A percentile compares a stretch with the other conserved stretches of the same genome.
phyloP scores from a whole-genome alignment of 164 flowering plant genomes.

The Stephania japonica region DNA sequence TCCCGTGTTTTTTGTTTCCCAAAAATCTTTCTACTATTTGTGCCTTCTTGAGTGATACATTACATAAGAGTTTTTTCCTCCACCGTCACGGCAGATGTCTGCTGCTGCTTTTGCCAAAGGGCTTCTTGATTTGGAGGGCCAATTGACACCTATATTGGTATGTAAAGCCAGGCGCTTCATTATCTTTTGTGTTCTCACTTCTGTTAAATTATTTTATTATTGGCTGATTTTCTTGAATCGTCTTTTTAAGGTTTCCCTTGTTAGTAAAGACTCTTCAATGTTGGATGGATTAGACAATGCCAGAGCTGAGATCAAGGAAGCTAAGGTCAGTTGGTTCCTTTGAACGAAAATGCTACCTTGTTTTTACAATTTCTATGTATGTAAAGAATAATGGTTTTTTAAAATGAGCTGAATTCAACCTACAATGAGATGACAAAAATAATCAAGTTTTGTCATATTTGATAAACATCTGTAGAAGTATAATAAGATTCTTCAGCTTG shows the following conservation, averaged over 20 bases:
- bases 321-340: conserved; percentile 59
- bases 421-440: neutral
- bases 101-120: conserved; percentile 99
- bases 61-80: conserved; percentile 4
- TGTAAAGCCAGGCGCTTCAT: conserved; percentile 18
- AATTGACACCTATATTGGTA: conserved; percentile 91
- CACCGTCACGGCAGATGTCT: conserved; percentile 61
- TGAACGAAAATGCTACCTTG: neutral
- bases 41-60: neutral
- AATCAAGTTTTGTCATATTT: no score
- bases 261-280: conserved; percentile 99
- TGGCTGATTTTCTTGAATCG: conserved; percentile 15
- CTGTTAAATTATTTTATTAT: conserved; percentile 8
- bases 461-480: neutral
- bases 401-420: neutral
- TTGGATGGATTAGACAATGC: conserved; percentile 99
- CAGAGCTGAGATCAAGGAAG: conserved; percentile 88
- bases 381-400: neutral
- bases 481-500: neutral
- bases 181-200: neutral
- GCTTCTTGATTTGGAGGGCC: conserved; percentile 97
- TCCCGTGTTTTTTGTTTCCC: neutral
- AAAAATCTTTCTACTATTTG: neutral
- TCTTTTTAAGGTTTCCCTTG: conserved; percentile 80
- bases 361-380: neutral